Base-by-base conservation (phyloP, 108 stramenopile genomes). In the Skeletonema grethae region DNA sequence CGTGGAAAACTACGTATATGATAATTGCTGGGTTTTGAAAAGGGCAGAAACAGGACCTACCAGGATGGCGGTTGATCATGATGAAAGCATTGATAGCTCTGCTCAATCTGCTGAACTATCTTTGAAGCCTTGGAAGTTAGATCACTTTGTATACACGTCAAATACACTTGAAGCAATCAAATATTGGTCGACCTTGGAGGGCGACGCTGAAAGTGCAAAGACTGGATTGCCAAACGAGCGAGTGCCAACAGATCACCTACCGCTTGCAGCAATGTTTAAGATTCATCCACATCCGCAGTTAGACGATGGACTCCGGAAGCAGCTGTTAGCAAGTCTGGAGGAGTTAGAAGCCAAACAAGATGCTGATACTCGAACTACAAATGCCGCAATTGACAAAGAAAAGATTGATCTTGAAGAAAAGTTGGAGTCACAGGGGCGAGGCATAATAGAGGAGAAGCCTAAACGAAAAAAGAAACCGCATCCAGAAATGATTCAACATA, bases 141-240 rank as follows among this genome's bases (percentile, higher is more conserved):
- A 85, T 69, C 85, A 85, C 63, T 77, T 85, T n/a, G 22, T 85
- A 8, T 85, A 83, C 70, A 80, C 85, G 4, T 36, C 78, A 5
- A 20, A 59, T 3, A 72, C 78, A 9, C 62, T 83, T 0, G 39
- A 41, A 13, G 69, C 75, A 8, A 1, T 70, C 5, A 58, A 32
- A 12, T 59, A 63, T 67, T 82, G 84, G 84, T 55, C 82, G 24
- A 82, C 82, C 7, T 67, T 85, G 32, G 85, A 85, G 69, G 82
- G 70, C 20, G 85, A 85, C 43, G 65, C 68, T 0, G 50, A 71
- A 55, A 76, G 82, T 13, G 13, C 61, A 12, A 63, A 28, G 30
- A 43, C 45, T 12, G 85, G 85, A 12, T 53, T 85, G 65, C 85
- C 85, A 34, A 85, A 80, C 61, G 70, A 69, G 13, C 71, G 22